Base-by-base conservation (phyloP, 805 yeast genomes). In the Saccharomycopsis microspora region DNA sequence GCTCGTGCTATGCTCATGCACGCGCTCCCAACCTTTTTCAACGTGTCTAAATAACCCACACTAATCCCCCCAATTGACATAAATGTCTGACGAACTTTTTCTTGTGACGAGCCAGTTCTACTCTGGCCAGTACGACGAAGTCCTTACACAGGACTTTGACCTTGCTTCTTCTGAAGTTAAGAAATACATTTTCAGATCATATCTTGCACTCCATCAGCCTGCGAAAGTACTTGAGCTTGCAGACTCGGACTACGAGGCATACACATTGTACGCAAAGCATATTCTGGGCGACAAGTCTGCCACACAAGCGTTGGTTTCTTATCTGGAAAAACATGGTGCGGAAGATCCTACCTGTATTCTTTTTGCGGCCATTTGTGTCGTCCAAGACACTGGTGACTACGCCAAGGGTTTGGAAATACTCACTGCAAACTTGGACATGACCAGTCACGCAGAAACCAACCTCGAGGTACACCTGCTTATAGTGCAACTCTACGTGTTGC, bases 121-220 rank as follows among this genome's bases (percentile, higher is more conserved):
- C 61, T 74, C 82, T 8, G 78, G 80, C 44, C 79, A 77, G 56
- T 75, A 70, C 58, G 57, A 64, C 8, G 67, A 70, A 55, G 76
- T 74, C 3, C 56, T 65, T 42, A 58, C 65, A 4, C 67, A 70
- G 45, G 72, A 65, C 44, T 70, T 68, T 53, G 60, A 71, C 57
- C 53, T 60, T 4, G 52, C 59, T 31, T 9, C 9, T 19, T 39
- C 39, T 46, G 38, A 35, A 5, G 57, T 62, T 5, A 43, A 55
- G 10, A 63, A 57, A 49, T 69, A 68, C 54, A 65, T 61, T 42
- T 56, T 62, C 27, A 64, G 67, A 48, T 56, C 70, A 10, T 55
- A 60, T 39, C 43, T 65, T 4, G 60, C 63, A 5, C 49, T 67
- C 32, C 58, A 58, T 3, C 47, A 62, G 44, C 58, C 55, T 43